Evolutionary conservation across 805 yeast genomes (phyloP).

Genomic region (Metschnikowia reukaufii): DNA sequence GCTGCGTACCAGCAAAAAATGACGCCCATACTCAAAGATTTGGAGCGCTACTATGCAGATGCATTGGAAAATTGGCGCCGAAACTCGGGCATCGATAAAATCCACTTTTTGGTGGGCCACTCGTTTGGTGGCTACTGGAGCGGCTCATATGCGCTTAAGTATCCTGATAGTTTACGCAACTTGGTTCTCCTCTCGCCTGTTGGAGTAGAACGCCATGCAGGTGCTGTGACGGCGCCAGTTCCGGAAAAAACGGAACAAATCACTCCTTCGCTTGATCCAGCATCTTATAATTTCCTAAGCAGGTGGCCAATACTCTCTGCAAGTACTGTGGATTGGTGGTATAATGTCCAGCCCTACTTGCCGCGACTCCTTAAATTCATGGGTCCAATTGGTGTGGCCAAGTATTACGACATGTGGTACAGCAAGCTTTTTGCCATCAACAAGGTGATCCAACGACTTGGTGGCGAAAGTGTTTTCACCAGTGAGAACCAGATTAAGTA

Average conservation of each 20-base stretch:
- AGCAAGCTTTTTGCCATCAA: constrained; percentile 40
- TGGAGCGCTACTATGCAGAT: constrained; percentile 57
- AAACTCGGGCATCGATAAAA: constrained; percentile 46
- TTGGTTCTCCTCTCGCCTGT: constrained; percentile 71
- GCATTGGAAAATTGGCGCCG: constrained; percentile 67
- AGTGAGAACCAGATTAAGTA: constrained; percentile 33
- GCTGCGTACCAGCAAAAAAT: constrained; percentile 35
- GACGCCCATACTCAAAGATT: constrained; percentile 38
- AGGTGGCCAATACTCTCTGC: constrained; percentile 44
- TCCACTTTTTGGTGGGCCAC: constrained; percentile 68
- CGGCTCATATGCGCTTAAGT: constrained; percentile 57
- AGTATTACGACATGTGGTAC: constrained; percentile 43
- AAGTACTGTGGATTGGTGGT: constrained; percentile 33
- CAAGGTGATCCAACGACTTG: constrained; percentile 31
- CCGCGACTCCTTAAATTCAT: constrained; percentile 48
- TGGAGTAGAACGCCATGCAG: constrained; percentile 71
- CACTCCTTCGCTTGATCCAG: constrained; percentile 44
- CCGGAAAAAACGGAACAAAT: constrained; percentile 1
- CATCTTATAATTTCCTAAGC: constrained; percentile 45
- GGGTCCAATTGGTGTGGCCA: constrained; percentile 43
- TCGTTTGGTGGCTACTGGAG: constrained; percentile 79
- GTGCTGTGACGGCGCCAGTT: constrained; percentile 48
- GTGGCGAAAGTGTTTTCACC: constrained; percentile 28
- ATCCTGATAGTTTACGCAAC: constrained; percentile 54
- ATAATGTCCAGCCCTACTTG: constrained; percentile 43